phyloP scores from a whole-genome alignment of 2,329 filamentous ascomycete genomes.

The Fusarium sp. region DNA sequence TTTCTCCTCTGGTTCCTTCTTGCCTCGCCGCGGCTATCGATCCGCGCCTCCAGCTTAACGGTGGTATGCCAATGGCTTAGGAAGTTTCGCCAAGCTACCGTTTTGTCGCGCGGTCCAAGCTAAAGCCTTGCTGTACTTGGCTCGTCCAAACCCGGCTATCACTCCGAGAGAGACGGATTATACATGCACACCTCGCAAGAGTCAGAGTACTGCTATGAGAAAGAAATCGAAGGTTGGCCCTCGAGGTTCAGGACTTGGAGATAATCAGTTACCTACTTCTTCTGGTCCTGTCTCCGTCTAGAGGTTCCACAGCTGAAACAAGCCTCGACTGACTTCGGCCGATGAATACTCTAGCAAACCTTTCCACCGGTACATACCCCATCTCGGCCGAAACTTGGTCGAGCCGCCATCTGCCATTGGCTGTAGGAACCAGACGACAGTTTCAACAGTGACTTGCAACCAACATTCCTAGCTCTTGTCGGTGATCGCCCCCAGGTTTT shows the following conservation, averaged over 20 bases:
- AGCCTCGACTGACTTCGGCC: constrained; percentile 21
- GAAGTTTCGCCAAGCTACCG: constrained; percentile 16
- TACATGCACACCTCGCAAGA: constrained; percentile 6
- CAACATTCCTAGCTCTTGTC: constrained; percentile 16
- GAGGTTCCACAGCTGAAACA: constrained; percentile 34
- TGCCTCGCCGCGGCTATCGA: constrained; percentile 4
- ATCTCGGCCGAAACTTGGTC: constrained; percentile 36
- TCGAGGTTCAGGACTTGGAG: constrained; percentile 4
- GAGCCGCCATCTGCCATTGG: constrained; percentile 25
- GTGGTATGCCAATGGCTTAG: constrained; percentile 2
- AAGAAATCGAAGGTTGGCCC: constrained; percentile 2
- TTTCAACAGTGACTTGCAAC: constrained; percentile 14
- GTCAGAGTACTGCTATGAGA: background rate
- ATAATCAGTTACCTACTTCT: constrained; percentile 35
- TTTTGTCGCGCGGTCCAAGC: background rate
- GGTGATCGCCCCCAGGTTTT: constrained; percentile 39
- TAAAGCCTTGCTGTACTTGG: constrained; percentile 8
- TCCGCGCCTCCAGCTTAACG: constrained; percentile 1
- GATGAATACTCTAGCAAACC: constrained; percentile 16
- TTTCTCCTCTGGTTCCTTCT: constrained; percentile 23
- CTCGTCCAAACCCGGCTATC: constrained; percentile 37
- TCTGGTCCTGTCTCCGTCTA: constrained; percentile 30
- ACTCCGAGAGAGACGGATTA: constrained; percentile 31
- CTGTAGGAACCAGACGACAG: constrained; percentile 7
- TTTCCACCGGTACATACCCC: constrained; percentile 7